Evolutionary conservation across 176 grass and related monocot genomes (phyloP).

Genomic region (Carex myosuroides): DNA sequence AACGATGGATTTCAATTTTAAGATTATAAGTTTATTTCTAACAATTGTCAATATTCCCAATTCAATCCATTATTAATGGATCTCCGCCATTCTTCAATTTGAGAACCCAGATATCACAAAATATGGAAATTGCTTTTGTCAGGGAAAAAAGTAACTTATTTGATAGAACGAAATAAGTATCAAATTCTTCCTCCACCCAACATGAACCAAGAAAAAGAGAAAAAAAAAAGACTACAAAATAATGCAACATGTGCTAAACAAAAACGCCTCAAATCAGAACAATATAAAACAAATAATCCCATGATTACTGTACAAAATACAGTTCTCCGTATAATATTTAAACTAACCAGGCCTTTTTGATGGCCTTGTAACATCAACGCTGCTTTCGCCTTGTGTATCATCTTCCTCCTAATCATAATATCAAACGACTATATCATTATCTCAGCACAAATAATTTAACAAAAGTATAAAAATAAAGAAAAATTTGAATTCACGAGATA

Average conservation of each 20-base stretch:
- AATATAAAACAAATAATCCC: not conserved
- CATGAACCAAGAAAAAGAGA: not conserved
- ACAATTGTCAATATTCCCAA: not conserved
- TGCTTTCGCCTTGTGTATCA: conserved; percentile 39
- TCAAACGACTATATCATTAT: conserved; percentile 8
- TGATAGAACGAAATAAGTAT: not conserved
- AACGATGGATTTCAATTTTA: not conserved
- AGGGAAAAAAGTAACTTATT: not conserved
- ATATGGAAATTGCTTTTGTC: not conserved
- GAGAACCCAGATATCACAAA: not conserved
- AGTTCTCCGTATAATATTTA: not conserved
- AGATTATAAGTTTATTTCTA: not conserved
- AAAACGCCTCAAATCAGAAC: not conserved
- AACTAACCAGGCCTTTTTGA: conserved; percentile 47
- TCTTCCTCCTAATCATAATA: conserved; percentile 50
- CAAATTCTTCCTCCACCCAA: conserved; percentile 9
- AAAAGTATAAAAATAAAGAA: not conserved
- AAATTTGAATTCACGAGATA: not conserved
- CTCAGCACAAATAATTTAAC: not conserved
- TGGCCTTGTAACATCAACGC: conserved; percentile 35
- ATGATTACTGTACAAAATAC: conserved; percentile 7
- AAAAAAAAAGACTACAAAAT: not conserved
- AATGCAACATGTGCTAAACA: not conserved
- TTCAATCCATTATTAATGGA: not conserved
- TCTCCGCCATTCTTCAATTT: not conserved